These are phyloP conservation scores for Diplodia mutila DNA, from an alignment of 2,329 filamentous ascomycete species.

Conservation along the genomic window DNA sequence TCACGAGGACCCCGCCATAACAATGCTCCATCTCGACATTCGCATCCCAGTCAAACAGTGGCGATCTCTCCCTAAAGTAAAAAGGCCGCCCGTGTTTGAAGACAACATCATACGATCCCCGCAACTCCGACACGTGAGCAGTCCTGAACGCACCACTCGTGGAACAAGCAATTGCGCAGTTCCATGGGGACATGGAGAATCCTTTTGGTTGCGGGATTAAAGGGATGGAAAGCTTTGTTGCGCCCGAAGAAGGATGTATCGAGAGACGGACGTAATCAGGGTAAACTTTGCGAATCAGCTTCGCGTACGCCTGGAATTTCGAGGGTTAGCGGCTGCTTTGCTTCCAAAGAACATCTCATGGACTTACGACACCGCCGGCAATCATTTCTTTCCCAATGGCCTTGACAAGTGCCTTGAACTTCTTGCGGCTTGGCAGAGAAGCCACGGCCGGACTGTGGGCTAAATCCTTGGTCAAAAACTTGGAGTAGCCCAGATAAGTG, in stretches of 20 bases:
- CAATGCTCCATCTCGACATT: background rate
- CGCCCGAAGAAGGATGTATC: conserved; percentile 37
- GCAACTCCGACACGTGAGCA: background rate
- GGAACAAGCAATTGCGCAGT: conserved; percentile 17
- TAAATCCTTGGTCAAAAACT: conserved; percentile 35
- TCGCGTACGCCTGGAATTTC: conserved; percentile 29
- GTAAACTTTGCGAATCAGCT: conserved; percentile 28
- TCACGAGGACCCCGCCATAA: background rate
- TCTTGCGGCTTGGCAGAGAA: conserved; percentile 21
- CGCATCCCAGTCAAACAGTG: background rate
- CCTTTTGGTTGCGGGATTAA: conserved; percentile 32
- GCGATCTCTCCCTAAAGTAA: background rate
- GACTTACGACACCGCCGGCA: conserved; percentile 27
- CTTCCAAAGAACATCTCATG: background rate
- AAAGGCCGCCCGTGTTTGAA: background rate
- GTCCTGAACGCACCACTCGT: background rate
- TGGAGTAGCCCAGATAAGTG: conserved; percentile 35
- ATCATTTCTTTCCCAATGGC: conserved; percentile 36
- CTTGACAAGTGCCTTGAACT: conserved; percentile 33
- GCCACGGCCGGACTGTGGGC: conserved; percentile 27
- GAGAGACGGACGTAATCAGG: conserved; percentile 34
- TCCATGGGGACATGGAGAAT: conserved; percentile 35
- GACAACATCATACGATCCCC: background rate
- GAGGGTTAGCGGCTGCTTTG: conserved; percentile 24
- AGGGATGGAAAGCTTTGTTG: conserved; percentile 36